These are phyloP conservation scores for Balakata baccata DNA, from an alignment of 345 rosid species.

Conservation along the genomic window DNA sequence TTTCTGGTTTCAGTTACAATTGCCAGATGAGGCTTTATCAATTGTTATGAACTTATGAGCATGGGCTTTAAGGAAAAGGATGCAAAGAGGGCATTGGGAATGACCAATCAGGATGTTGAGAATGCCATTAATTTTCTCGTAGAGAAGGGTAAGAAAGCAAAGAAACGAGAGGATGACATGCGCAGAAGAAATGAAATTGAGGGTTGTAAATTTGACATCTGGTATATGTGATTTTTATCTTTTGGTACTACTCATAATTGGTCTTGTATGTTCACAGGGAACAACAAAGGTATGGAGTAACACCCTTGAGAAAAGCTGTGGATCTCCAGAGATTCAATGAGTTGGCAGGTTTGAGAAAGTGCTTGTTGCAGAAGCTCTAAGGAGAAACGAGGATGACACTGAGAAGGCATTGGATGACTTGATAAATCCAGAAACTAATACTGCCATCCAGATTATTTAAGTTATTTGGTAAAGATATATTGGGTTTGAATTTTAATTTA, in stretches of 20 bases:
- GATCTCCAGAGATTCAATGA: slow-evolving; percentile 61
- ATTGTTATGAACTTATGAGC: slow-evolving; percentile 68
- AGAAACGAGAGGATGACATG: slow-evolving; percentile 50
- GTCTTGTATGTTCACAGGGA: slow-evolving; percentile 49
- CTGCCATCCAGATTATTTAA: slow-evolving; percentile 53
- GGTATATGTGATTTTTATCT: not conserved
- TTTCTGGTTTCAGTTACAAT: slow-evolving; percentile 59
- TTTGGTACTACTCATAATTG: slow-evolving; percentile 10
- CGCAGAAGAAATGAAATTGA: slow-evolving; percentile 55
- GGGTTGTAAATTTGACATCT: slow-evolving; percentile 11
- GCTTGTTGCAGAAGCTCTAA: slow-evolving; percentile 85
- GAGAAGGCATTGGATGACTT: slow-evolving; percentile 83
- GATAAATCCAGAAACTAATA: slow-evolving; percentile 66
- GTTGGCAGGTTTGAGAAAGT: slow-evolving; percentile 76
- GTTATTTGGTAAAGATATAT: slow-evolving; percentile 5
- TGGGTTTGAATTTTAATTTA: not conserved
- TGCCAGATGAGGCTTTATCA: slow-evolving; percentile 73
- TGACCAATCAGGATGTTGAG: slow-evolving; percentile 72
- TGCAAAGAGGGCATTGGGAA: slow-evolving; percentile 78
- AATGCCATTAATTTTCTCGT: slow-evolving; percentile 73
- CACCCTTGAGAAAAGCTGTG: slow-evolving; percentile 76
- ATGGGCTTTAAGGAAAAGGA: slow-evolving; percentile 78
- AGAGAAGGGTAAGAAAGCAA: slow-evolving; percentile 53
- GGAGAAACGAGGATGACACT: slow-evolving; percentile 81
- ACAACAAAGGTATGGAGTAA: slow-evolving; percentile 77